phyloP scores from a whole-genome alignment of 2,329 filamentous ascomycete genomes.

The Bipolaris oryzae region DNA sequence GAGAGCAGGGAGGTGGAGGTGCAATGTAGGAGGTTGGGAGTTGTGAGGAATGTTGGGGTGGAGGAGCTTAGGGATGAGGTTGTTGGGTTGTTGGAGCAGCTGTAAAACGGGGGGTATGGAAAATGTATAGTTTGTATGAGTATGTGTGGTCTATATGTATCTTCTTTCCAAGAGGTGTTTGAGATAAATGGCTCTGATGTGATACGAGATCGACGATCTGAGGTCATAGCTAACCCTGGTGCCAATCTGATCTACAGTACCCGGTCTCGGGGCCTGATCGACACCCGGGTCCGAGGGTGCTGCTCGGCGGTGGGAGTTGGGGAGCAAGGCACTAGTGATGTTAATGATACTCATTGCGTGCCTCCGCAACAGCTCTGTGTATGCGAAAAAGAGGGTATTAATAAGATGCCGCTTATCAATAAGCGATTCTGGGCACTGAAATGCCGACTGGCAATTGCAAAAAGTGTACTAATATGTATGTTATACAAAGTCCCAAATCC shows the following conservation, averaged over 20 bases:
- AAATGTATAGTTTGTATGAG: background rate
- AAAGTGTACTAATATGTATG: no score
- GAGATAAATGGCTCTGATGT: background rate
- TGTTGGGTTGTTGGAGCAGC: constrained; percentile 22
- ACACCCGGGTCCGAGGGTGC: background rate
- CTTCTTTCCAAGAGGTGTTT: background rate
- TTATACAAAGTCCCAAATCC: no score
- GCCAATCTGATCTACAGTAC: background rate
- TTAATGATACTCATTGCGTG: no score
- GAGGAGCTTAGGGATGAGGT: constrained; percentile 56
- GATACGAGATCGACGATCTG: background rate
- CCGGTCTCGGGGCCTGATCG: background rate
- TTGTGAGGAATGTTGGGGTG: constrained; percentile 65
- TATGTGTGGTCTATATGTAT: background rate
- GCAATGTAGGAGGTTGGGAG: constrained; percentile 72
- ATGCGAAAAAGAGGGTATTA: no score
- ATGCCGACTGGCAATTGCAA: no score
- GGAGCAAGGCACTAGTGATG: background rate
- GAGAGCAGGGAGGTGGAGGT: constrained; percentile 66
- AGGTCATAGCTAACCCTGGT: background rate
- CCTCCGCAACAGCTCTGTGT: no score
- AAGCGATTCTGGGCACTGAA: no score
- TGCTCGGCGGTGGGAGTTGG: background rate
- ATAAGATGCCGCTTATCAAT: no score
- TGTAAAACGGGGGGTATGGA: constrained; percentile 16